Percentiles rank a stretch among this genome's conserved stretches.
Evolutionary conservation across 75 land plant genomes (phyloP).

Genomic region (Isoetes taiwanensis): DNA sequence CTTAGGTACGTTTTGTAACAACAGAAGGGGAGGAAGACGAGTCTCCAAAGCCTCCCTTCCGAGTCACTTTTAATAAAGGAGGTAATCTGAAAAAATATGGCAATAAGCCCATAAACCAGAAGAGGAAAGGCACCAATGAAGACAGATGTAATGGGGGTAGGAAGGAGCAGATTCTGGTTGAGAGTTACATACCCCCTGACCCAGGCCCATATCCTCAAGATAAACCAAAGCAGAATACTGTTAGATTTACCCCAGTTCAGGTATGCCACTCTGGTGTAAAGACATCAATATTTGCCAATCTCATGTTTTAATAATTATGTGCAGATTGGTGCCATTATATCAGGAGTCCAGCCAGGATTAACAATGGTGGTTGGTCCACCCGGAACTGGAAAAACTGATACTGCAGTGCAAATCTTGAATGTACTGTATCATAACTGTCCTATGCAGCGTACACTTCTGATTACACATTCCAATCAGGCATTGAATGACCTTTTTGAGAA

Average conservation of each 20-base stretch:
- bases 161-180: constrained; percentile 44
- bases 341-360: constrained; percentile 95
- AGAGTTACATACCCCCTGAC: constrained; percentile 87
- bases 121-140: constrained; percentile 13
- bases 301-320: too few species aligned
- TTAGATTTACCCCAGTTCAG: constrained; percentile 92
- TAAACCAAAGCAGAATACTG: constrained; percentile 88
- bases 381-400: constrained; percentile 97
- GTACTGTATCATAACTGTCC: constrained; percentile 98
- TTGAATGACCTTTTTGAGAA: constrained; percentile 98
- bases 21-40: constrained; percentile 45
- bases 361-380: constrained; percentile 99
- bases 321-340: too few species aligned
- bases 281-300: too few species aligned
- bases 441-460: constrained; percentile 84
- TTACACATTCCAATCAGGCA: constrained; percentile 98
- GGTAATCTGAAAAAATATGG: constrained; percentile 18
- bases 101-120: constrained; percentile 36
- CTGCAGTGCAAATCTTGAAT: constrained; percentile 94
- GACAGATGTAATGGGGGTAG: constrained; percentile 10
- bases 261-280: too few species aligned
- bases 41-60: constrained; percentile 50
- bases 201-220: constrained; percentile 99
- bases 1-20: constrained; percentile 46
- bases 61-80: constrained; percentile 50